Base-by-base conservation (phyloP, 2,329 filamentous ascomycete genomes). In the Colletotrichum simmondsii region DNA sequence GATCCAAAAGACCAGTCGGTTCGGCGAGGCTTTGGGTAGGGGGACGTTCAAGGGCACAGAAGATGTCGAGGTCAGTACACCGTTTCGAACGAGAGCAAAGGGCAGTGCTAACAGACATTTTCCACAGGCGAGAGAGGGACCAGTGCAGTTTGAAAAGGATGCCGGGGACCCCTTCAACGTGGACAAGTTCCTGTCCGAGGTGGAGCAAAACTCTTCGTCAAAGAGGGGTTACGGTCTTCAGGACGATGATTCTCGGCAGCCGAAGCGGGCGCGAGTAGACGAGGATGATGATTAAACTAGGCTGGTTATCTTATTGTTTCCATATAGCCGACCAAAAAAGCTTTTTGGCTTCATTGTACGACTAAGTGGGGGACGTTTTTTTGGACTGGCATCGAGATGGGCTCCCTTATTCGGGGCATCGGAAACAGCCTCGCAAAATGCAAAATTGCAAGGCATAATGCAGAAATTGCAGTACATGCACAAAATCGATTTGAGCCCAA, bases 81-180 rank as follows among this genome's bases (percentile, higher is more conserved):
- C 57, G 54, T 14, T 49, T 46, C 49, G n/a, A 22, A 68, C 2
- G 19, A 52, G n/a, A 32, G 14, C 1, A 24, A 35, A 35, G 19
- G 12, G 14, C 26, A 24, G 19, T 22, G 53, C 67, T 72, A 65
- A 69, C 30, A 53, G 22, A 6, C 62, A 19, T 73, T 52, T 59
- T 64, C 63, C 59, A 65, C 77, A 93, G 91, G 91, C 90, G 74
- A 91, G 95, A 68, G 94, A 97, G 78, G 97, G 97, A 5, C 97
- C 97, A 0, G 97, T 99, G 32, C 94, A 98, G 82, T 99, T 99
- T 78, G 96, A 98, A 83, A 97, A 96, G 83, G 96, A 98, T 65
- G 89, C 84, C 1, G 71, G 37, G 37, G 96, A 98, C 83, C 95
- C 95, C 1, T 98, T 98, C 82, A 95, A 97, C 62, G 97, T 98